A percentile compares a stretch with the other conserved stretches of the same genome.
phyloP scores from a whole-genome alignment of 2,329 filamentous ascomycete species.

The Cladophialophora yegresii region DNA sequence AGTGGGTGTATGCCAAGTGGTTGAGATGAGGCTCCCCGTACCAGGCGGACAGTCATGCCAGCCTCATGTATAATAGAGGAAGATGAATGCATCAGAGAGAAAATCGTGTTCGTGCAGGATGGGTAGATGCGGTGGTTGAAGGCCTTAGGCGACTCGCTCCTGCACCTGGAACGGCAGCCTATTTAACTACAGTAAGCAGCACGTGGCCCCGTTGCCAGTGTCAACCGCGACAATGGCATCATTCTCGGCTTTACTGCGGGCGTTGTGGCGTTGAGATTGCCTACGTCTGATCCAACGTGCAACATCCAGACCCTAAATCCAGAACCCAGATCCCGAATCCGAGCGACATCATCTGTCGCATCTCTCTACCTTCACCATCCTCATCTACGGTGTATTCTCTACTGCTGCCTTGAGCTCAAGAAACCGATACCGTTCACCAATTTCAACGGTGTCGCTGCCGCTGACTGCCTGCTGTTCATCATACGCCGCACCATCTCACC shows the following conservation, averaged over 20 bases:
- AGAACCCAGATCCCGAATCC: slow-evolving; percentile 4
- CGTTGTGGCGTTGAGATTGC: not conserved
- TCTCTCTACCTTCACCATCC: slow-evolving; percentile 13
- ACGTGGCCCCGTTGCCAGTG: no score
- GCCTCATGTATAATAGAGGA: not conserved
- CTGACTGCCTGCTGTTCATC: not conserved
- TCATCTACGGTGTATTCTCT: not conserved
- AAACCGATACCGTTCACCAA: not conserved
- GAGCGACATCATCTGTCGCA: slow-evolving; percentile 29
- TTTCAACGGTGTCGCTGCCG: not conserved
- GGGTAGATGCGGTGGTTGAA: not conserved
- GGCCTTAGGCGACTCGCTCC: not conserved
- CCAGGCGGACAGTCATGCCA: not conserved
- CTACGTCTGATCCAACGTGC: not conserved
- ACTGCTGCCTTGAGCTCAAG: not conserved
- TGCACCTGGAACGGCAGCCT: not conserved
- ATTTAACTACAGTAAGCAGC: not conserved
- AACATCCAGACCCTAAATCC: not conserved
- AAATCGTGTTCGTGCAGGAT: not conserved
- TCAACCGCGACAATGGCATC: not conserved
- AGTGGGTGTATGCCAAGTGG: slow-evolving; percentile 89
- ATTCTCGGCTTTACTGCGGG: not conserved
- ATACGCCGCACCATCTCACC: not conserved
- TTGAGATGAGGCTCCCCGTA: slow-evolving; percentile 41
- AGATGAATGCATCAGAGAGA: not conserved